Base-by-base conservation (phyloP, 106 monocot genomes). In the Allium cepa region DNA sequence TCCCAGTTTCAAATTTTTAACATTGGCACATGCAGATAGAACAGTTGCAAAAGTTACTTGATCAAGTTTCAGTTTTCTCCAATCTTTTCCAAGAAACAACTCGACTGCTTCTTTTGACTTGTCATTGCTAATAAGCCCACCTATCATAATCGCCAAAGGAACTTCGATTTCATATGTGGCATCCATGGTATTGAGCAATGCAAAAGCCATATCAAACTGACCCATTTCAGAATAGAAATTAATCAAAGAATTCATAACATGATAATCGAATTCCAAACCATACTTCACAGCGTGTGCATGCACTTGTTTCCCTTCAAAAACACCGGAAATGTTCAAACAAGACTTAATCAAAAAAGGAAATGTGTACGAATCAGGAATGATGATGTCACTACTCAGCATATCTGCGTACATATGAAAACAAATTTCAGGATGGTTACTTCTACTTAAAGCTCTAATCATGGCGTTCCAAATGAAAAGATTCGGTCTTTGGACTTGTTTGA, bases 121-220 rank as follows among this genome's bases (percentile, higher is more conserved):
- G 0, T 79, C 80, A 11, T 72, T 66, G 47, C 63, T 71, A 0
- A 79, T 74, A 16, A 57, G 85, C 46, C 81, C 86, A 17, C 73
- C 61, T 49, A 90, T 81, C 76, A 86, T 78, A 4, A 83, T 73
- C 15, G 86, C 79, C 90, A 82, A 80, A 7, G 72, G 17, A 84
- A 72, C 48, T 69, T 71, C 17, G 81, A 80, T 55, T 55, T 15
- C 15, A 11, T 55, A 49, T 81, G 68, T 78, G 56, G 63, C 64
- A 4, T 22, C 67, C 83, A 85, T 90, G 71, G 28, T 57, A n/a
- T 81, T 73, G 63, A 93, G 85, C 73, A 83, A 61, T 67, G 49
- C 28, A 11, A 53, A 73, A 10, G 57, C 85, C n/a, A 7, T 55
- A n/a, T 50, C 64, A 0, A 68, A 11, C 7, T 69, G 27, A 8